phyloP scores from a whole-genome alignment of 2,329 filamentous ascomycete species.

The Thelonectria olida region DNA sequence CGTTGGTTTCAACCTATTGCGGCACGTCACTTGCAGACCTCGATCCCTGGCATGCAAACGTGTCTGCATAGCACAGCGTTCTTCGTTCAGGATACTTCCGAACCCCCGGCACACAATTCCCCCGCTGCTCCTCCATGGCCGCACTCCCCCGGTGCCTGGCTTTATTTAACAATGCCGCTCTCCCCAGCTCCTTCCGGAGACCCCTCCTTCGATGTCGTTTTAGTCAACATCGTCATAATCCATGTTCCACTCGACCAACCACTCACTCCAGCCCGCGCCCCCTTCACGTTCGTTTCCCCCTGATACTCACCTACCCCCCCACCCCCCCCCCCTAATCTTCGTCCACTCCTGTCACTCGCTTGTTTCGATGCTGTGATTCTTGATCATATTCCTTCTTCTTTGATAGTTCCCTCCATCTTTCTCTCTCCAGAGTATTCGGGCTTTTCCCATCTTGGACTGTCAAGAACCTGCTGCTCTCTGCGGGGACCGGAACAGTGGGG shows the following conservation, averaged over 20 bases:
- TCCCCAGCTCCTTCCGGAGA: constrained; percentile 39
- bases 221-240: constrained; percentile 39
- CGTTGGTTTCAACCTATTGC: too few relatives aligned
- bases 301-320: too few relatives aligned
- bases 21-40: too few relatives aligned
- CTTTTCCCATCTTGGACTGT: constrained; percentile 27
- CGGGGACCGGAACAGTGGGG: constrained; percentile 13
- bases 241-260: constrained; percentile 37
- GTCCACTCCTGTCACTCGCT: constrained; percentile 80
- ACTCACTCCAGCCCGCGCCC: too few relatives aligned
- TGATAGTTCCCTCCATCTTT: constrained; percentile 41
- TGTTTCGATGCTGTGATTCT: constrained; percentile 60
- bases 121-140: constrained; percentile 31
- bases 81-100: too few relatives aligned
- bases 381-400: constrained; percentile 53
- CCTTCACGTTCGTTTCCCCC: constrained; percentile 60
- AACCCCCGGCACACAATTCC: too few relatives aligned
- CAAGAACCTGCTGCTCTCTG: constrained; percentile 30
- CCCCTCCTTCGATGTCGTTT: constrained; percentile 38
- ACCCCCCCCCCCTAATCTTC: constrained; percentile 66
- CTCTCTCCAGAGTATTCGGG: constrained; percentile 27
- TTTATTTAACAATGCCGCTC: constrained; percentile 45
- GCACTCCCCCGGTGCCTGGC: constrained; percentile 34
- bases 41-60: too few relatives aligned
- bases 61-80: too few relatives aligned